Conservation (phyloP, 2,329 filamentous ascomycete species). For the Sclerotinia sclerotiorum region DNA sequence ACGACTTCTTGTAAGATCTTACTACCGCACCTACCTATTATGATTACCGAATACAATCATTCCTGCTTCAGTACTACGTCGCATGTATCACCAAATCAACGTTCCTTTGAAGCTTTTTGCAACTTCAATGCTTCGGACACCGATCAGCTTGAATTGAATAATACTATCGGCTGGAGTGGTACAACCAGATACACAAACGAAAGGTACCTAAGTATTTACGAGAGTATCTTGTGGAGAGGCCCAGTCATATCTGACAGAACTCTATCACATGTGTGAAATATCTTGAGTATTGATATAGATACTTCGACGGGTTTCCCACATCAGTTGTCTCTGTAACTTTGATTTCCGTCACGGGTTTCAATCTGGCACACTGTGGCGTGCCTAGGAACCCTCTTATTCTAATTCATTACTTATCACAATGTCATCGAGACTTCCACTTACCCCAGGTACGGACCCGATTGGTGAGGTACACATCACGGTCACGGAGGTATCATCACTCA, state of each 20-base stretch:
- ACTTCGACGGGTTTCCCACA: background rate
- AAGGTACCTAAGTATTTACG: background rate
- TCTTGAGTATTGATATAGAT: background rate
- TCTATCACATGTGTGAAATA: background rate
- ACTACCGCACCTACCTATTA: background rate
- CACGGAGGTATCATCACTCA: background rate
- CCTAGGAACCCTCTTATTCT: background rate
- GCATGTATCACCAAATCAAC: background rate
- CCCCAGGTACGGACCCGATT: background rate
- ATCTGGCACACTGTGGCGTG: background rate
- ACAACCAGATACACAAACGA: background rate
- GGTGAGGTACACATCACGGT: background rate
- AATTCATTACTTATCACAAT: background rate
- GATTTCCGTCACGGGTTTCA: background rate
- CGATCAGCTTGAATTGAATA: background rate
- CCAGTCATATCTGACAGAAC: background rate
- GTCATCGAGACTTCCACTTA: background rate
- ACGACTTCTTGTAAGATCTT: background rate
- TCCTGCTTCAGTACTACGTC: background rate
- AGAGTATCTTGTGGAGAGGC: background rate
- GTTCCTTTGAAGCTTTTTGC: background rate
- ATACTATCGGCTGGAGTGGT: background rate
- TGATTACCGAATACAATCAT: background rate
- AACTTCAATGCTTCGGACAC: background rate
- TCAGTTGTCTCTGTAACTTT: background rate